Evolutionary conservation across 2,329 filamentous ascomycete species (phyloP).

Genomic region (Fusarium marasasianum): DNA sequence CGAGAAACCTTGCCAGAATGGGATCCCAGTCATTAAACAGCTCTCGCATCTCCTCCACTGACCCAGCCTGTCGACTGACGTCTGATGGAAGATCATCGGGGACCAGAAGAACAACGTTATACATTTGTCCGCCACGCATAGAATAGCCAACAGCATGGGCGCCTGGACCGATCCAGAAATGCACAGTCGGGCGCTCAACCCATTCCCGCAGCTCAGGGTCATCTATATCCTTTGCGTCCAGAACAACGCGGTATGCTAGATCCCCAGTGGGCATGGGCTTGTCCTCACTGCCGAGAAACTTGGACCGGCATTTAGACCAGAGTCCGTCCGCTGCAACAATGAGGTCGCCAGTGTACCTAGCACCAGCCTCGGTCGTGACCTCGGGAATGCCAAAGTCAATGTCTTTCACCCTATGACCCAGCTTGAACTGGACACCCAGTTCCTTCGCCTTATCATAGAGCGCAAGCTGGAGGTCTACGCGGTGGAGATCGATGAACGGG

Average conservation of each 20-base stretch:
- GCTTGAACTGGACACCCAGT: constrained; percentile 61
- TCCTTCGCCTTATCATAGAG: constrained; percentile 61
- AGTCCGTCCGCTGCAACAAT: constrained; percentile 72
- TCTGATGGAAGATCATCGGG: constrained; percentile 69
- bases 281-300: constrained; percentile 56
- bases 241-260: constrained; percentile 70
- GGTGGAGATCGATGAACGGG: constrained; percentile 69
- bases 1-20: background rate
- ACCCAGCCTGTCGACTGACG: constrained; percentile 46
- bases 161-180: constrained; percentile 72
- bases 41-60: constrained; percentile 5
- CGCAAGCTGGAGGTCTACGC: constrained; percentile 67
- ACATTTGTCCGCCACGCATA: constrained; percentile 65
- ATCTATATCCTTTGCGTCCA: constrained; percentile 60
- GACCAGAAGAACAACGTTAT: constrained; percentile 72
- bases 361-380: constrained; percentile 52
- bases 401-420: constrained; percentile 57
- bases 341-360: constrained; percentile 37
- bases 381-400: constrained; percentile 59
- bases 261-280: constrained; percentile 68
- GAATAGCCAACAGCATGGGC: constrained; percentile 72
- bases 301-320: constrained; percentile 66
- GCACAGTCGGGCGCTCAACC: constrained; percentile 61
- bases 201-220: constrained; percentile 61
- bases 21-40: constrained; percentile 12